Evolutionary conservation across 352 stramenopile species (phyloP).

Genomic region (Pythium insidiosum): DNA sequence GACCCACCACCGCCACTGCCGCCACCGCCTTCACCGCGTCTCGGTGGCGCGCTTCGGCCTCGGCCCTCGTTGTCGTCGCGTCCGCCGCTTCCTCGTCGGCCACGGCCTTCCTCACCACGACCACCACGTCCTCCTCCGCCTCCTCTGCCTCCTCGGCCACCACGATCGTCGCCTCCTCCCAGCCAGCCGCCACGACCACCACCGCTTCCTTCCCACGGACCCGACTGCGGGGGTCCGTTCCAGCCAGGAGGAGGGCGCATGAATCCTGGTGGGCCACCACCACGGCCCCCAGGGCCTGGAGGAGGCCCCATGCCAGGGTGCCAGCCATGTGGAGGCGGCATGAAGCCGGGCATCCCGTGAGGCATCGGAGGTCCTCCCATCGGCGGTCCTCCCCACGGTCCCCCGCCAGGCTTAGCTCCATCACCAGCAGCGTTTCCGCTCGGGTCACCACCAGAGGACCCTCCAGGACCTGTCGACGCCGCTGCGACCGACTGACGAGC

Average conservation of each 20-base stretch:
- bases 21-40: constrained; percentile 19
- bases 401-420: constrained; percentile 19
- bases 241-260: constrained; percentile 26
- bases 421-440: constrained; percentile 6
- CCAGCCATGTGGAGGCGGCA: constrained; percentile 55
- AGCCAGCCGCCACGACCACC: constrained; percentile 45
- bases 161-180: constrained; percentile 22
- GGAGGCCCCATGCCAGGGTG: constrained; percentile 63
- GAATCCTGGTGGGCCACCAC: constrained; percentile 17
- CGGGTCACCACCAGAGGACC: constrained; percentile 2
- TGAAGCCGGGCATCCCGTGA: constrained; percentile 32
- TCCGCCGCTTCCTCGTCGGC: constrained; percentile 10
- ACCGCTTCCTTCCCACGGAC: constrained; percentile 24
- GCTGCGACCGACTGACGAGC: constrained; percentile 63
- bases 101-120: constrained; percentile 10
- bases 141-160: constrained; percentile 22
- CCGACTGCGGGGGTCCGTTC: constrained; percentile 38
- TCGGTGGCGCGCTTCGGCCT: neutral
- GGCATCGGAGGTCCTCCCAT: constrained; percentile 8
- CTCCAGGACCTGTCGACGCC: constrained; percentile 18
- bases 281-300: constrained; percentile 6
- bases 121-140: constrained; percentile 19
- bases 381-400: constrained; percentile 13
- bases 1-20: constrained; percentile 11
- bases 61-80: constrained; percentile 24